Conservation (phyloP, 257 asterid species). For the Plantago ovata region DNA sequence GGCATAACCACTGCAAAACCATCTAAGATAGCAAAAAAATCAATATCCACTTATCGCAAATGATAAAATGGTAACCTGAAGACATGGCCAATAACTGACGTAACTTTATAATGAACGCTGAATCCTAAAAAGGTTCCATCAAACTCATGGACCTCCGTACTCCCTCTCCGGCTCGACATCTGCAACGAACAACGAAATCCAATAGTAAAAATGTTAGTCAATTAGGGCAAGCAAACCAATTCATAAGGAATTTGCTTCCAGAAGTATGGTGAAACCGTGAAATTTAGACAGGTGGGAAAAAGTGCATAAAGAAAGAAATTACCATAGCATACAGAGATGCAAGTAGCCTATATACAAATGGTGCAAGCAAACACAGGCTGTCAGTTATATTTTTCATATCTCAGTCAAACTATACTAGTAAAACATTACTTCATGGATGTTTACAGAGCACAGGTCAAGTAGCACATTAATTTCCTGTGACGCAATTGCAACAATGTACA, state of each 20-base stretch:
- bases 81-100: slow-evolving; percentile 95
- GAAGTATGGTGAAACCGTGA: too few relatives aligned
- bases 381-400: too few relatives aligned
- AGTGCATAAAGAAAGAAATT: slow-evolving; percentile 1
- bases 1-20: too few relatives aligned
- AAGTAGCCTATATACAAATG: background rate
- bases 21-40: slow-evolving; percentile 6
- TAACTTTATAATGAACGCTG: slow-evolving; percentile 65
- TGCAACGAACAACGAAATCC: slow-evolving; percentile 29
- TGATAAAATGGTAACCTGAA: slow-evolving; percentile 56
- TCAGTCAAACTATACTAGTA: too few relatives aligned
- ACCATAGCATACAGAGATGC: background rate
- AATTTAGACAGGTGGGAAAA: slow-evolving; percentile 7
- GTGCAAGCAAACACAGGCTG: background rate
- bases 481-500: too few relatives aligned
- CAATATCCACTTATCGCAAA: slow-evolving; percentile 13
- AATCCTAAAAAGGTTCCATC: slow-evolving; percentile 73
- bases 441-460: too few relatives aligned
- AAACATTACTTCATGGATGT: too few relatives aligned
- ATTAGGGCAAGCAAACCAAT: slow-evolving; percentile 8
- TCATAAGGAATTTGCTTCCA: too few relatives aligned
- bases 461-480: too few relatives aligned
- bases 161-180: slow-evolving; percentile 81
- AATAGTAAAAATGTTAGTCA: slow-evolving; percentile 7
- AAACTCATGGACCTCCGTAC: slow-evolving; percentile 87